A percentile compares a stretch with the other conserved stretches of the same genome.
phyloP scores from a whole-genome alignment of 2,329 filamentous ascomycete species.

The Sclerotinia sclerotiorum region DNA sequence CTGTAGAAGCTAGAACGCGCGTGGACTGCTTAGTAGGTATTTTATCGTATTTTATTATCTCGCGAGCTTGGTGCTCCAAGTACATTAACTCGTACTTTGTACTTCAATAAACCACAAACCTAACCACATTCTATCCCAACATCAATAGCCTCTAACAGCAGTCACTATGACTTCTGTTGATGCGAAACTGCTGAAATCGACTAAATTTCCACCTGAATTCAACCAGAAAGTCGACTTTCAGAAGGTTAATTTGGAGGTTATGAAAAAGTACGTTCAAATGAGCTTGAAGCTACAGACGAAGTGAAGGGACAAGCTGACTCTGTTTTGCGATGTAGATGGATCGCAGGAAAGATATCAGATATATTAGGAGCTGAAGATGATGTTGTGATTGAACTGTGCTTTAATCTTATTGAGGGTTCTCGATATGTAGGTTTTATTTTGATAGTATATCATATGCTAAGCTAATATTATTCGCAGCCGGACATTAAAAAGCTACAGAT shows the following conservation, averaged over 20 bases:
- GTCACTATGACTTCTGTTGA: conserved; percentile 75
- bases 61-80: background rate
- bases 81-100: background rate
- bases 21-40: background rate
- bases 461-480: conserved; percentile 58
- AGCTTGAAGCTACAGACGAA: conserved; percentile 25
- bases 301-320: conserved; percentile 27
- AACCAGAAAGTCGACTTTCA: conserved; percentile 94
- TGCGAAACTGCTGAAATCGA: conserved; percentile 83
- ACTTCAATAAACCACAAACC: background rate
- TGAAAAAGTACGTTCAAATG: conserved; percentile 78
- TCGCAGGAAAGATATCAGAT: conserved; percentile 80
- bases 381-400: conserved; percentile 85
- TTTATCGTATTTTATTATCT: conserved; percentile 2
- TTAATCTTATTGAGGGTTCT: conserved; percentile 67
- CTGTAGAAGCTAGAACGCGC: conserved; percentile 4
- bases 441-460: conserved; percentile 24
- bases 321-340: conserved; percentile 66
- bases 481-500: conserved; percentile 96
- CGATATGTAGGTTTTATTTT: conserved; percentile 63
- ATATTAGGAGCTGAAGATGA: conserved; percentile 94
- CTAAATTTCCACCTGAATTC: conserved; percentile 92
- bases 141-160: background rate
- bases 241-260: conserved; percentile 95
- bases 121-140: background rate